Percentiles rank a stretch among this genome's conserved stretches.
phyloP scores from a whole-genome alignment of 768 basidiomycete species.

The Pleurotus eryngii region DNA sequence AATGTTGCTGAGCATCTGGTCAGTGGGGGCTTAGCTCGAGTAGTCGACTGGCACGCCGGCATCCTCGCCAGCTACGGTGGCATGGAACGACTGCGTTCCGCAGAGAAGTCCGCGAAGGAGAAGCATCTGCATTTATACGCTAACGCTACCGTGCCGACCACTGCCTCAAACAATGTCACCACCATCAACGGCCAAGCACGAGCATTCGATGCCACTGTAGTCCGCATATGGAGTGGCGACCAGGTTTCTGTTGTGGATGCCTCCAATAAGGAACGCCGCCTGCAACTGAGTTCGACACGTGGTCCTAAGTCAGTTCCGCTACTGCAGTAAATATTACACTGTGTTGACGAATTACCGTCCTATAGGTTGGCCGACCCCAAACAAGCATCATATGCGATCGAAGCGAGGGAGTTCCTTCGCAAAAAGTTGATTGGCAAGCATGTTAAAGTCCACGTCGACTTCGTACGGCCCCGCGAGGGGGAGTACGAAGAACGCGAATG shows the following conservation, averaged over 20 bases:
- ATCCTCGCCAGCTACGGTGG: constrained; percentile 82
- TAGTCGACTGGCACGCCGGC: constrained; percentile 98
- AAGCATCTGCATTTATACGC: constrained; percentile 71
- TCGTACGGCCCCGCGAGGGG: constrained; percentile 86
- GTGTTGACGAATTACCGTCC: background rate
- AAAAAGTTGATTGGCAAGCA: constrained; percentile 90
- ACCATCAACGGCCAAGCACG: constrained; percentile 39
- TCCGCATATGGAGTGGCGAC: constrained; percentile 90
- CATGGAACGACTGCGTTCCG: constrained; percentile 84
- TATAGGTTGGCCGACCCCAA: constrained; percentile 78
- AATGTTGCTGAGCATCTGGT: constrained; percentile 92
- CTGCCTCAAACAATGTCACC: constrained; percentile 39
- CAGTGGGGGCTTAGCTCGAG: constrained; percentile 78
- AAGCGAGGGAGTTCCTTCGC: constrained; percentile 90
- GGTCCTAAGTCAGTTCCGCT: constrained; percentile 62
- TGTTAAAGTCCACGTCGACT: constrained; percentile 83
- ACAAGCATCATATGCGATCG: constrained; percentile 83
- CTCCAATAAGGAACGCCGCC: constrained; percentile 68
- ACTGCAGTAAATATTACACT: background rate
- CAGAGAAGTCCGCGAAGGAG: constrained; percentile 80
- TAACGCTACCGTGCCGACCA: constrained; percentile 38
- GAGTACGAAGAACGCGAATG: constrained; percentile 94
- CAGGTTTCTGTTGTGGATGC: constrained; percentile 80
- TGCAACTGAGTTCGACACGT: constrained; percentile 87
- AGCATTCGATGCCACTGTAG: constrained; percentile 77